phyloP scores from a whole-genome alignment of 2,329 filamentous ascomycete species.

The Thielaviopsis populi region DNA sequence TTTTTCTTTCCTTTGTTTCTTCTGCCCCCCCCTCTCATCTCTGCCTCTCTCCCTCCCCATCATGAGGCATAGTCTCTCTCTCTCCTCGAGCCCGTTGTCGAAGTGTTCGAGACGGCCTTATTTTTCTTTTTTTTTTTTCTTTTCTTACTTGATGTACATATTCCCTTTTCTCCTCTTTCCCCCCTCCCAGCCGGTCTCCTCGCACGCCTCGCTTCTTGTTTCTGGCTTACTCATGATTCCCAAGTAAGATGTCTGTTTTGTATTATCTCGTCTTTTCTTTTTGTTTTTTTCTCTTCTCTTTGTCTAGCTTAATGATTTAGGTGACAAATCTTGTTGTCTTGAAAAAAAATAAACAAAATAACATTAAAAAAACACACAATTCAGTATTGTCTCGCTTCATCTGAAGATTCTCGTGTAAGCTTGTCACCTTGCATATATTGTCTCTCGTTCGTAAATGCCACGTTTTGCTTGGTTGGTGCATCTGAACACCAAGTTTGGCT shows the following conservation, averaged over 20 bases:
- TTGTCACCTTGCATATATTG: neutral
- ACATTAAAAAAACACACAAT: neutral
- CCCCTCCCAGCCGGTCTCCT: neutral
- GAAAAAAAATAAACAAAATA: neutral
- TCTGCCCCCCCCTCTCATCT: neutral
- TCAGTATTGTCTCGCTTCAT: too few relatives aligned
- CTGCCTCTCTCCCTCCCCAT: neutral
- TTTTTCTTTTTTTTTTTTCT: neutral
- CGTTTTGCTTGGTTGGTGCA: too few relatives aligned
- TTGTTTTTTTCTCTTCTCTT: neutral
- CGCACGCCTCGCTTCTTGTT: neutral
- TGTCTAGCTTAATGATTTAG: conserved; percentile 1
- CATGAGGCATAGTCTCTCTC: neutral
- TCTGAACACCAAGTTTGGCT: neutral
- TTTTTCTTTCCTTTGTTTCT: conserved; percentile 4
- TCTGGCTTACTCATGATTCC: conserved; percentile 1
- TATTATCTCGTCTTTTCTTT: neutral
- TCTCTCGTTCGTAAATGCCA: neutral
- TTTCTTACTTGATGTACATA: conserved; percentile 4
- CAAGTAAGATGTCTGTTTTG: conserved; percentile 1
- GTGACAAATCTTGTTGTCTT: too few relatives aligned
- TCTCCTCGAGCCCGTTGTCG: neutral
- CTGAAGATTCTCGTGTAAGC: too few relatives aligned
- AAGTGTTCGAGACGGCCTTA: conserved; percentile 9
- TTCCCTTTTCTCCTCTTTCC: neutral